These are phyloP conservation scores for Pouteria campechiana DNA, from an alignment of 179 eudicot species.

Conservation along the genomic window DNA sequence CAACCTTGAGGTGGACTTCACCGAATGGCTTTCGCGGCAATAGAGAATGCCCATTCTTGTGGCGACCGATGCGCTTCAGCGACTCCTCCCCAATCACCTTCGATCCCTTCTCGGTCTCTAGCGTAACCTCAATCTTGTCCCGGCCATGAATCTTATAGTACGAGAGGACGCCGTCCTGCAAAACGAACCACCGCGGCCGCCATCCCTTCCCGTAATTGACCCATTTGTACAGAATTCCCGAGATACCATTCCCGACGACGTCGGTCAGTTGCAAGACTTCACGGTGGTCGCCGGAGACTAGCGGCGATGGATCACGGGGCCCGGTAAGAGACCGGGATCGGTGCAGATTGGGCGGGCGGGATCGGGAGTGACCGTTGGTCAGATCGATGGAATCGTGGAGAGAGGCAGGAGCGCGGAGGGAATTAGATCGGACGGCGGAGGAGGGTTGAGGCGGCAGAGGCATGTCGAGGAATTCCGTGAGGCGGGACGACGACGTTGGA, in stretches of 20 bases:
- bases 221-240: conserved; percentile 75
- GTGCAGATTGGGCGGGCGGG: no score
- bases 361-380: conserved; percentile 16
- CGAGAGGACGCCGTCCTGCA: conserved; percentile 78
- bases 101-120: conserved; percentile 45
- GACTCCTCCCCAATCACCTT: conserved; percentile 80
- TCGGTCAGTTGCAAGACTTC: conserved; percentile 61
- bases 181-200: conserved; percentile 80
- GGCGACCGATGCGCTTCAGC: conserved; percentile 29
- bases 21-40: conserved; percentile 55
- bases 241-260: conserved; percentile 54
- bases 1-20: conserved; percentile 89
- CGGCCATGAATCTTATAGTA: conserved; percentile 87
- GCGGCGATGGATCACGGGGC: conserved; percentile 2
- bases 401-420: not conserved
- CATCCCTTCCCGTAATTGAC: conserved; percentile 90
- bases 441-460: not conserved
- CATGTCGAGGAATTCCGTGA: conserved; percentile 13
- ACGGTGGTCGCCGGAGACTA: conserved; percentile 23
- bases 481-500: not conserved
- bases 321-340: no score
- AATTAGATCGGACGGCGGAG: conserved; percentile 14
- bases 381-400: not conserved
- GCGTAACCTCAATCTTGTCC: conserved; percentile 40
- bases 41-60: conserved; percentile 7